Evolutionary conservation across 2,329 filamentous ascomycete genomes (phyloP).

Genomic region (Fusarium beomiforme): DNA sequence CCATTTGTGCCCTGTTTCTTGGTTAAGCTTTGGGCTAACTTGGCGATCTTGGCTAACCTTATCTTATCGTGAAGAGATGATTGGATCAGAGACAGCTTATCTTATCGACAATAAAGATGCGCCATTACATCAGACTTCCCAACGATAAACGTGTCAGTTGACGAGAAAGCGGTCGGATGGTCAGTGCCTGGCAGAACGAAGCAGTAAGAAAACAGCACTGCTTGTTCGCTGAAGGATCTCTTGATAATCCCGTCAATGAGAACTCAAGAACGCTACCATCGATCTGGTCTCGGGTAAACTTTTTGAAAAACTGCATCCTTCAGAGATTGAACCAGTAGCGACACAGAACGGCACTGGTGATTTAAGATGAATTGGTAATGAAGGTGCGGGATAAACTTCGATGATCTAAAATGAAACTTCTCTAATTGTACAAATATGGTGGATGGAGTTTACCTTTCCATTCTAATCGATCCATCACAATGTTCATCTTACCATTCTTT

Average conservation of each 20-base stretch:
- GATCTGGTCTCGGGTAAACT: background rate
- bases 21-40: constrained; percentile 6
- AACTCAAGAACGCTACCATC: background rate
- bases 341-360: background rate
- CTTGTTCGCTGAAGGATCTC: background rate
- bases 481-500: background rate
- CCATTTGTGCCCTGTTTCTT: background rate
- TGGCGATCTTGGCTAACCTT: constrained; percentile 12
- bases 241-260: background rate
- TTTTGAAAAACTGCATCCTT: background rate
- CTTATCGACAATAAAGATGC: background rate
- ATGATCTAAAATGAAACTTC: no score
- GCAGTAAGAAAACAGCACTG: accelerated
- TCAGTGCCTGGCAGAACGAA: accelerated
- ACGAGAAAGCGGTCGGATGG: no score
- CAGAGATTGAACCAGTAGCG: no score
- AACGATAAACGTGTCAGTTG: no score
- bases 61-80: background rate
- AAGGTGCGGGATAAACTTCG: no score
- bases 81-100: background rate
- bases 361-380: background rate
- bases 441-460: no score
- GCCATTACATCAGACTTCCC: background rate
- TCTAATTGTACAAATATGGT: no score
- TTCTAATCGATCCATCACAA: background rate